Evolutionary conservation across 768 basidiomycete genomes (phyloP).

Genomic region (Candolleomyces efflorescens): DNA sequence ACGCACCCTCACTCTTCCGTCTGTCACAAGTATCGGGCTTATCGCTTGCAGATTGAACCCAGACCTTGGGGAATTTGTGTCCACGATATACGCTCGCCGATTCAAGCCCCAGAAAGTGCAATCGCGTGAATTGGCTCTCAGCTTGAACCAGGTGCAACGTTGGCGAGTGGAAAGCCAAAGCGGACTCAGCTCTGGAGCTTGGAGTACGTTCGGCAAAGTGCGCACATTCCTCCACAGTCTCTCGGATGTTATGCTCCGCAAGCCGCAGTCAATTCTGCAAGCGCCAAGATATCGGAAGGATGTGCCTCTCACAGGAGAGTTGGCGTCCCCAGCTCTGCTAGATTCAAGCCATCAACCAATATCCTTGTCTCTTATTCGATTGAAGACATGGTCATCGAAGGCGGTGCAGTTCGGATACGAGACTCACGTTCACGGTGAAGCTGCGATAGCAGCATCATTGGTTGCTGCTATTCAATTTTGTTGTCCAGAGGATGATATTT

Average conservation of each 20-base stretch:
- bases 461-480: slow-evolving; percentile 34
- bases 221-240: slow-evolving; percentile 37
- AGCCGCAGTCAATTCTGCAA: slow-evolving; percentile 30
- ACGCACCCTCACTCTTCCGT: neutral
- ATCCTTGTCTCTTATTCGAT: slow-evolving; percentile 39
- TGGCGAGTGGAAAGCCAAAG: slow-evolving; percentile 11
- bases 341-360: slow-evolving; percentile 30
- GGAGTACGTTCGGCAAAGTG: slow-evolving; percentile 22
- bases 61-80: slow-evolving; percentile 50
- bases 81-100: slow-evolving; percentile 44
- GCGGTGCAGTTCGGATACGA: slow-evolving; percentile 40
- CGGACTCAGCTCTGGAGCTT: slow-evolving; percentile 12
- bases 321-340: slow-evolving; percentile 8
- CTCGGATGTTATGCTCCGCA: slow-evolving; percentile 40
- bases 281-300: slow-evolving; percentile 14
- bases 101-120: slow-evolving; percentile 48
- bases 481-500: slow-evolving; percentile 39
- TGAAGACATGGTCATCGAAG: slow-evolving; percentile 28
- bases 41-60: slow-evolving; percentile 37
- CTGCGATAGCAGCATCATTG: slow-evolving; percentile 40
- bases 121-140: slow-evolving; percentile 31
- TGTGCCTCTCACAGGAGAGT: neutral
- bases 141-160: slow-evolving; percentile 26
- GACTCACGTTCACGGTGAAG: slow-evolving; percentile 43
- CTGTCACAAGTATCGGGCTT: neutral